phyloP scores from a whole-genome alignment of 108 stramenopile species.

The Cyclotella cryptica region DNA sequence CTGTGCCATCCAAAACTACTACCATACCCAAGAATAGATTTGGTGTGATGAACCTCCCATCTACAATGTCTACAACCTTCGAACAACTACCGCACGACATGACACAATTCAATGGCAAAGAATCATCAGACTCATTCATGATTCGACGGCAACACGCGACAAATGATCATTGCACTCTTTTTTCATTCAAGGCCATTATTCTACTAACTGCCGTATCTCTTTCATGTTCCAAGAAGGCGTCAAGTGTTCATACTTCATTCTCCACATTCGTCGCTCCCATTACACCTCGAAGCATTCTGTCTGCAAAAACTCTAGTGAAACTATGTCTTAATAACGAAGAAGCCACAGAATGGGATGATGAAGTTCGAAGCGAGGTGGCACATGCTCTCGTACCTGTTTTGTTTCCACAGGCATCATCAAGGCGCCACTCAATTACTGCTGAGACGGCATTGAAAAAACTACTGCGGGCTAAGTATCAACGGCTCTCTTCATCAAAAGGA shows the following conservation, averaged over 20 bases:
- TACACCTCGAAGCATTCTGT: not conserved
- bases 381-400: slow-evolving; percentile 41
- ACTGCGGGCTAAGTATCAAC: not conserved
- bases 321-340: not conserved
- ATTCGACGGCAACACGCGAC: no score
- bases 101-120: not conserved
- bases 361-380: slow-evolving; percentile 34
- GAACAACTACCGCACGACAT: not conserved
- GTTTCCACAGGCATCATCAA: slow-evolving; percentile 16
- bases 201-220: no score
- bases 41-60: no score
- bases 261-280: not conserved
- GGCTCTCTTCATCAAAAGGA: no score
- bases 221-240: no score
- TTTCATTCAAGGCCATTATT: no score
- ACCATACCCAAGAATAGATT: no score
- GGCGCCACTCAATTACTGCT: not conserved
- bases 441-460: not conserved
- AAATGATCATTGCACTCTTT: no score
- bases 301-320: not conserved
- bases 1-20: no score
- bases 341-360: slow-evolving; percentile 11
- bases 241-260: no score
- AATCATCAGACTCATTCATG: no score
- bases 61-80: no score